phyloP scores from a whole-genome alignment of 345 rosid genomes.

The Atalantia buxifolia region DNA sequence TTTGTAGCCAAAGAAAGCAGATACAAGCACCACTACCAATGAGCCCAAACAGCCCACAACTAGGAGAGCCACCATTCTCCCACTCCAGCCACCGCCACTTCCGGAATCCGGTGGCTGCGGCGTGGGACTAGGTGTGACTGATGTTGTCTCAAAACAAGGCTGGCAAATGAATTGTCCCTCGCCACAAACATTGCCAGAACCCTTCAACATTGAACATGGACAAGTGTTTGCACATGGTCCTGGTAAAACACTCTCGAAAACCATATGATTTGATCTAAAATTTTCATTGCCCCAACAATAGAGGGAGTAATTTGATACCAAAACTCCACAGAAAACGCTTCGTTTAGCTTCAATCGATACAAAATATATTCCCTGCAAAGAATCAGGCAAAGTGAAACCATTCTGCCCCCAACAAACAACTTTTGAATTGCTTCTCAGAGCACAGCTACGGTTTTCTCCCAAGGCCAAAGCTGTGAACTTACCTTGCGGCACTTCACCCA shows the following conservation, averaged over 20 bases:
- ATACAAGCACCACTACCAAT: constrained; percentile 28
- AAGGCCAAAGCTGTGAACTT: constrained; percentile 48
- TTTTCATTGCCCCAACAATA: constrained; percentile 60
- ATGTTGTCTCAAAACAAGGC: background rate
- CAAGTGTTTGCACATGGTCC: constrained; percentile 53
- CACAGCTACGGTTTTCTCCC: constrained; percentile 64
- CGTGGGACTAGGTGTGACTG: background rate
- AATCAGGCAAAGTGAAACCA: constrained; percentile 43
- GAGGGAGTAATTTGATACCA: constrained; percentile 27
- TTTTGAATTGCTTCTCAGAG: constrained; percentile 31
- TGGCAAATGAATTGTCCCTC: constrained; percentile 24
- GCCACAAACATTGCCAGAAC: constrained; percentile 31
- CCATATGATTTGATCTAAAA: constrained; percentile 25
- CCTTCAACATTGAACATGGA: constrained; percentile 10
- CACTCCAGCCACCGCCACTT: constrained; percentile 30
- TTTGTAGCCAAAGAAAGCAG: constrained; percentile 37
- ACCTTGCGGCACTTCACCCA: constrained; percentile 15
- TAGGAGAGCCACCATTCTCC: constrained; percentile 42
- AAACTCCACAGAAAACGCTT: constrained; percentile 61
- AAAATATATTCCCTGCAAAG: constrained; percentile 22
- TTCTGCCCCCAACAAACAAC: constrained; percentile 66
- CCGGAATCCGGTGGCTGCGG: background rate
- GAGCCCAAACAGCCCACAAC: constrained; percentile 70
- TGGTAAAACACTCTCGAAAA: constrained; percentile 45
- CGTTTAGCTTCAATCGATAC: constrained; percentile 49